phyloP scores from a whole-genome alignment of 2,329 filamentous ascomycete species.

The Aureobasidium leucospermi region DNA sequence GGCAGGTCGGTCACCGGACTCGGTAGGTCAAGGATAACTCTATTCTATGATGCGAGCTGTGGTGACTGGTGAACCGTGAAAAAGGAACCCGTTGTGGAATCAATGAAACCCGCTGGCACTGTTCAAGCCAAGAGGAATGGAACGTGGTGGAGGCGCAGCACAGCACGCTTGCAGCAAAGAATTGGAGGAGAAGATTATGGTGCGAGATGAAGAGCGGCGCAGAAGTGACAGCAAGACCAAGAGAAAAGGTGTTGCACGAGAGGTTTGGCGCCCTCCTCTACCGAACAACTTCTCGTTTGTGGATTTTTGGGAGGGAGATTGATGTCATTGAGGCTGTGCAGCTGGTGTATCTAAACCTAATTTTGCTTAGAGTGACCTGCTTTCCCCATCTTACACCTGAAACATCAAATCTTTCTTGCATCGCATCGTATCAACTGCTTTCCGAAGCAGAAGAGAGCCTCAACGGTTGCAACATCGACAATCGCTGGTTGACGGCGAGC shows the following conservation, averaged over 20 bases:
- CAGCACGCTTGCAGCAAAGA: constrained; percentile 10
- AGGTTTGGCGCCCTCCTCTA: not conserved
- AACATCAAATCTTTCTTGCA: not conserved
- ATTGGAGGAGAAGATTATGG: not conserved
- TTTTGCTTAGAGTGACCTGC: constrained; percentile 1
- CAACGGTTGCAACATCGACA: not conserved
- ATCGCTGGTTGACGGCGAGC: too few relatives aligned
- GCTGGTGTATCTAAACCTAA: constrained; percentile 5
- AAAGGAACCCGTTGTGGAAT: constrained; percentile 8
- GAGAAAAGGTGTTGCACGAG: constrained; percentile 6
- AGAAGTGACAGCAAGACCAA: not conserved
- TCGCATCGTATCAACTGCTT: not conserved
- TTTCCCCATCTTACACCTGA: not conserved
- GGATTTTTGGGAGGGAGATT: not conserved
- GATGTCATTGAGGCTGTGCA: constrained; percentile 12
- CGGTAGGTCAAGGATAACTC: not conserved
- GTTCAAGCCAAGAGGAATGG: constrained; percentile 11
- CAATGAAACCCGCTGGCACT: constrained; percentile 13
- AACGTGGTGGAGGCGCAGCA: constrained; percentile 9
- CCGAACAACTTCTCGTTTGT: not conserved
- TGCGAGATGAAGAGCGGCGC: constrained; percentile 8
- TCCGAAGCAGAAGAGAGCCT: not conserved
- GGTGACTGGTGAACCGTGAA: not conserved
- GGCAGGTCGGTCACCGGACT: constrained; percentile 4
- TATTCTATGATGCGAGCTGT: constrained; percentile 2